Base-by-base conservation (phyloP, 306 rosid genomes). In the Comarum palustre region DNA sequence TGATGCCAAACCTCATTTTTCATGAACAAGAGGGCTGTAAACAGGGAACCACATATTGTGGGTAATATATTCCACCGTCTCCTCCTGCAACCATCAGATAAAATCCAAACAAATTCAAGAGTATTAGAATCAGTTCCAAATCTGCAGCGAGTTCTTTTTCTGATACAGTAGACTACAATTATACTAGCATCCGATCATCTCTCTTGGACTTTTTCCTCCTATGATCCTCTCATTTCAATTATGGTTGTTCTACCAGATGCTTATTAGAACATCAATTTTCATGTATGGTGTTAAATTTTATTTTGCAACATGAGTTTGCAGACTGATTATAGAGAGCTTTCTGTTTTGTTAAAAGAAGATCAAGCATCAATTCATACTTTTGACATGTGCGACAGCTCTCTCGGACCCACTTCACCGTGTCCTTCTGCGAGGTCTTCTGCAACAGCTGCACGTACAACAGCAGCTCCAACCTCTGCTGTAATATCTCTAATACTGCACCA, bases 381-480 rank as follows among this genome's bases (percentile, higher is more conserved):
- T 74, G 93, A 86, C 98, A 90, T 93, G 34, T 77, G 78, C 15
- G 16, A 59, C 74, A 93, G 92, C 80, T 90, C 98, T 82, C 54
- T 85, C 34, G 77, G 47, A 47, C 96, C 92, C 6, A 89, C 79
- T 25, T 88, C 96, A 6, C 86, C 78, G 17, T 79, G 87, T 22
- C 98, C 98, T 77, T 93, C 98, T 7, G 97, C 98, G 47, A 89
- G 69, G 31, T 79, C 86, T 77, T 93, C 98, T 34, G 85, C 86
- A 63, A 90, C 86, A 65, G 98, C 98, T 42, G 89, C 90, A 38
- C 80, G 83, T 54, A 90, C 24, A 55, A 93, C 98, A 70, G 98
- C 96, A 67, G 96, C 97, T 73, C 98, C 98, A 72, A 93, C 98
- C 83, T 90, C 90, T 0, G 82, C 93, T 4, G 98, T 90, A 71